phyloP scores from a whole-genome alignment of 352 stramenopile genomes.

The Albugo candida region DNA sequence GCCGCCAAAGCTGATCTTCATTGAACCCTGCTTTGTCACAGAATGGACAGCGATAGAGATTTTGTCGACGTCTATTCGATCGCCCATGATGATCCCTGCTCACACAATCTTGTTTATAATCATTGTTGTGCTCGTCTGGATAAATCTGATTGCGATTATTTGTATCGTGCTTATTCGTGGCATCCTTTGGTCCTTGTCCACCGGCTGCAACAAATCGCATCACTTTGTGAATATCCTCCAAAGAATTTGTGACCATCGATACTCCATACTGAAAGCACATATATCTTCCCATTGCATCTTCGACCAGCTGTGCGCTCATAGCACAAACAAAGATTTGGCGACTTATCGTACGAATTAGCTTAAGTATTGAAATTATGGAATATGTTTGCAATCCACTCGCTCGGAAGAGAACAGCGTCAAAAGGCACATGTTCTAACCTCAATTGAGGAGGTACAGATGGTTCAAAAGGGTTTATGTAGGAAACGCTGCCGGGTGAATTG shows the following conservation, averaged over 20 bases:
- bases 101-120: slow-evolving; percentile 2
- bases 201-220: slow-evolving; percentile 44
- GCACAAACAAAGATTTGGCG: slow-evolving; percentile 73
- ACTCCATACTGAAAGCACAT: slow-evolving; percentile 56
- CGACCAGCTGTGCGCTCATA: slow-evolving; percentile 53
- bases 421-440: slow-evolving; percentile 11
- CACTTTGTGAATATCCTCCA: slow-evolving; percentile 37
- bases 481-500: slow-evolving; percentile 7
- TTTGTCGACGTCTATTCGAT: no score
- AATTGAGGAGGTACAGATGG: slow-evolving; percentile 4
- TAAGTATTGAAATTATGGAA: slow-evolving; percentile 30
- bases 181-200: background rate
- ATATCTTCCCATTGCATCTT: slow-evolving; percentile 50
- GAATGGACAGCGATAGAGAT: slow-evolving; percentile 24
- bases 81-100: no score
- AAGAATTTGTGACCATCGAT: slow-evolving; percentile 62
- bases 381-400: slow-evolving; percentile 27
- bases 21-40: slow-evolving; percentile 47
- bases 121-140: background rate
- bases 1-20: slow-evolving; percentile 69
- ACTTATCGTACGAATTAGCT: slow-evolving; percentile 46
- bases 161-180: background rate
- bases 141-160: no score
- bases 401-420: slow-evolving; percentile 47
- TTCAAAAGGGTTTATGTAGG: slow-evolving; percentile 8